A percentile compares a stretch with the other conserved stretches of the same genome.
Conservation (phyloP, 352 stramenopile genomes). For the Pythium plurisporium region DNA sequence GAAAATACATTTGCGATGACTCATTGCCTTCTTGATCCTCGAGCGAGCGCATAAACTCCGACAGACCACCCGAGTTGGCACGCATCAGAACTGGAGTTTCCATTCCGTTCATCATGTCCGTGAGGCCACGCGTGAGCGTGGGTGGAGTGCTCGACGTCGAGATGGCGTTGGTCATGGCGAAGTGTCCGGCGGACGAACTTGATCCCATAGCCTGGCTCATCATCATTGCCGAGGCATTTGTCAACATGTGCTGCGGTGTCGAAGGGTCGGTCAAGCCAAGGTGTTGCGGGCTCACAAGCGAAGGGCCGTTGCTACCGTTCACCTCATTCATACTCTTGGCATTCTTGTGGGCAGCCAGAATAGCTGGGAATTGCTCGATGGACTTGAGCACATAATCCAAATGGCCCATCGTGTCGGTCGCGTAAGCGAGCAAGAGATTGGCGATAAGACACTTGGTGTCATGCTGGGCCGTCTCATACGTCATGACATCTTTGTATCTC, state of each 20-base stretch:
- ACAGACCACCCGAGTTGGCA: slow-evolving; percentile 67
- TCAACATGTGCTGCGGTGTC: slow-evolving; percentile 45
- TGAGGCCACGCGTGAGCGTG: slow-evolving; percentile 32
- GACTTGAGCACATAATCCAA: slow-evolving; percentile 77
- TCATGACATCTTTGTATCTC: slow-evolving; percentile 84
- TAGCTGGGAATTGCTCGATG: slow-evolving; percentile 62
- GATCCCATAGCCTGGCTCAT: slow-evolving; percentile 59
- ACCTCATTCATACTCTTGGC: slow-evolving; percentile 29
- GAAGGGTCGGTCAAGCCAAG: slow-evolving; percentile 25
- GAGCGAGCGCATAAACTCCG: slow-evolving; percentile 75
- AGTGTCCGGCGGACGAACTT: slow-evolving; percentile 38
- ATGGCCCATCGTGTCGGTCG: slow-evolving; percentile 71
- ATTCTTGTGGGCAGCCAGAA: slow-evolving; percentile 54
- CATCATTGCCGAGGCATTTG: slow-evolving; percentile 47
- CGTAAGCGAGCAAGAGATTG: slow-evolving; percentile 76
- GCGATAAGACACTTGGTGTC: slow-evolving; percentile 82
- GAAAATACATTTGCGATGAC: slow-evolving; percentile 47
- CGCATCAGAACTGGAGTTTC: slow-evolving; percentile 71
- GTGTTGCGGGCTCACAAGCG: slow-evolving; percentile 36
- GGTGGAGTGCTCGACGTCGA: slow-evolving; percentile 33
- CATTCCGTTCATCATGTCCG: slow-evolving; percentile 66
- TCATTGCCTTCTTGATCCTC: slow-evolving; percentile 64
- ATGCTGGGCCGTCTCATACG: slow-evolving; percentile 76
- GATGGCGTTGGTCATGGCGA: slow-evolving; percentile 42
- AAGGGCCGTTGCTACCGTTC: slow-evolving; percentile 1